Evolutionary conservation across 2,329 filamentous ascomycete genomes (phyloP).

Genomic region (Fusarium sp.): DNA sequence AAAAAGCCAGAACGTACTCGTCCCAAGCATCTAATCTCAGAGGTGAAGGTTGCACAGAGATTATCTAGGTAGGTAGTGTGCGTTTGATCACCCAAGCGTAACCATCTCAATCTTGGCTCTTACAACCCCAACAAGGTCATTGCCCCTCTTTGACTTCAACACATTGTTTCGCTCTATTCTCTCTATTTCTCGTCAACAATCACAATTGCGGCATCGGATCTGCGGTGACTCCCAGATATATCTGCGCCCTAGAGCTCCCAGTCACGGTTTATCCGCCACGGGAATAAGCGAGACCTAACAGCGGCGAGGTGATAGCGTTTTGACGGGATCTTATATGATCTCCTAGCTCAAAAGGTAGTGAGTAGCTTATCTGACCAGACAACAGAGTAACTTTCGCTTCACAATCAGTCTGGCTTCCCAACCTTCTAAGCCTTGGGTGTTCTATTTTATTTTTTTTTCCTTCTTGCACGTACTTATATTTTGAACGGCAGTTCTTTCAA

Average conservation of each 20-base stretch:
- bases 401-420: background rate
- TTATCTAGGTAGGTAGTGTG: background rate
- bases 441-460: background rate
- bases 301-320: background rate
- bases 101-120: background rate
- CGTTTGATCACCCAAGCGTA: background rate
- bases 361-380: background rate
- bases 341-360: background rate
- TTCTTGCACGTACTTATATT: background rate
- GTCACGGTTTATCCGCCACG: background rate
- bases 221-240: conserved; percentile 12
- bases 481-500: conserved; percentile 10
- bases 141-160: conserved; percentile 11
- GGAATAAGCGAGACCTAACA: conserved; percentile 17
- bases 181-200: background rate
- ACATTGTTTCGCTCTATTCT: background rate
- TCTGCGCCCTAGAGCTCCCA: background rate
- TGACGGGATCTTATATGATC: conserved; percentile 10
- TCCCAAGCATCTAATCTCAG: background rate
- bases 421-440: background rate
- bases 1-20: conserved; percentile 5
- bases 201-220: background rate
- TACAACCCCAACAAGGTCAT: conserved; percentile 12
- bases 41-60: background rate
- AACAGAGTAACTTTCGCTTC: conserved; percentile 10